These are phyloP conservation scores for Lachnellula cervina DNA, from an alignment of 2,329 filamentous ascomycete genomes.

Conservation along the genomic window DNA sequence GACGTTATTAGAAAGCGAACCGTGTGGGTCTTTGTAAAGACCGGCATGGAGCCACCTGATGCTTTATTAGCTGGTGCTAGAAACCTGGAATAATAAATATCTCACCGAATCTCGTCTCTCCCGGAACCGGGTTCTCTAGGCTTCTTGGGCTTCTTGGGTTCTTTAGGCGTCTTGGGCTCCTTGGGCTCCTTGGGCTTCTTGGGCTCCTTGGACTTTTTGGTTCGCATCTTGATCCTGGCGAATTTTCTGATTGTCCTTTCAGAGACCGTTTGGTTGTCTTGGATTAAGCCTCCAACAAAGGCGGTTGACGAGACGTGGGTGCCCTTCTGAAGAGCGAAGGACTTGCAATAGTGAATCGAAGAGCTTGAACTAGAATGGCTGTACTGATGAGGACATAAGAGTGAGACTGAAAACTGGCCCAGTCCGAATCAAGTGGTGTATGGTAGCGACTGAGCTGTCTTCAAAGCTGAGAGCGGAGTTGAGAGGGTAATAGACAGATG, in stretches of 20 bases:
- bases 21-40: background rate
- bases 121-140: background rate
- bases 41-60: background rate
- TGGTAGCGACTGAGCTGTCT: no score
- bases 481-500: no score
- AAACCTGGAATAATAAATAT: background rate
- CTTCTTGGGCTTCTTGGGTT: background rate
- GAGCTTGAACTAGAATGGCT: no score
- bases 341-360: no score
- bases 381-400: no score
- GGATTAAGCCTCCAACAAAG: no score
- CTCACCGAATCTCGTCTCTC: background rate
- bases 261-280: no score
- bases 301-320: no score
- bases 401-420: no score
- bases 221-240: background rate
- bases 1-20: background rate
- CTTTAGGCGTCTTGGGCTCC: background rate
- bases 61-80: background rate
- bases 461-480: no score
- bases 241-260: background rate
- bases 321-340: no score
- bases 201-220: background rate
- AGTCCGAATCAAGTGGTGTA: no score
- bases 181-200: background rate